Percentiles rank a stretch among this genome's conserved stretches.
Evolutionary conservation across 2,329 filamentous ascomycete genomes (phyloP).

Genomic region (Colletotrichum magnum): DNA sequence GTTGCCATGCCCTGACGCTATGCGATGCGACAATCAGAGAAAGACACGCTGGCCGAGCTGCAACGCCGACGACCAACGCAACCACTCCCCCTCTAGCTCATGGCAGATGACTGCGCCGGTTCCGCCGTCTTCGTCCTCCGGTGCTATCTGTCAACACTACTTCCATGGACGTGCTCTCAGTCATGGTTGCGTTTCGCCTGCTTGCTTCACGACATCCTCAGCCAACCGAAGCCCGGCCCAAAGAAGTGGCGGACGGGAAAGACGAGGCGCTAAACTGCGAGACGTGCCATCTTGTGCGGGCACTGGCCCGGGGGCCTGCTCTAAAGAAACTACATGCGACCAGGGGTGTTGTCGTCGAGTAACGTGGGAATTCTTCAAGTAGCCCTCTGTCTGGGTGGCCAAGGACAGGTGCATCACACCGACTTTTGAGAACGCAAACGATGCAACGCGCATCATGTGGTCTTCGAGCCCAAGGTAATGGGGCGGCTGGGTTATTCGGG

Average conservation of each 20-base stretch:
- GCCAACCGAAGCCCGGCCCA: too few relatives aligned
- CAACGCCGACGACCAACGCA: slow-evolving; percentile 15
- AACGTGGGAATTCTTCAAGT: slow-evolving; percentile 14
- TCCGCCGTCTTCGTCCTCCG: slow-evolving; percentile 7
- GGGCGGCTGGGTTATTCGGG: slow-evolving; percentile 9
- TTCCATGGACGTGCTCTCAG: neutral
- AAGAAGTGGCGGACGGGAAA: neutral
- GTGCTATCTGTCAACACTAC: slow-evolving; percentile 4
- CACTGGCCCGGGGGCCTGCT: slow-evolving; percentile 23
- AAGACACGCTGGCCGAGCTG: slow-evolving; percentile 28
- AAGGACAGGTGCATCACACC: slow-evolving; percentile 34
- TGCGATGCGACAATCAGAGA: slow-evolving; percentile 28
- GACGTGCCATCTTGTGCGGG: slow-evolving; percentile 10
- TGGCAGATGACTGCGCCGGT: slow-evolving; percentile 20
- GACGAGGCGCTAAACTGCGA: slow-evolving; percentile 22
- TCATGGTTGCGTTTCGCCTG: too few relatives aligned
- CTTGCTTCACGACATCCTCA: too few relatives aligned
- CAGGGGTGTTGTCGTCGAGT: slow-evolving; percentile 18
- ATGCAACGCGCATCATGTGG: slow-evolving; percentile 30
- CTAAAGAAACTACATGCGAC: slow-evolving; percentile 15
- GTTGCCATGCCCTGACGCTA: slow-evolving; percentile 22
- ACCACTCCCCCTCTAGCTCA: neutral
- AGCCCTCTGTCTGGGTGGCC: slow-evolving; percentile 23
- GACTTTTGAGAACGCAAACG: slow-evolving; percentile 34
- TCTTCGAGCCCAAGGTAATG: neutral